phyloP scores from a whole-genome alignment of 2,329 filamentous ascomycete genomes.

The Alternaria infectoria region DNA sequence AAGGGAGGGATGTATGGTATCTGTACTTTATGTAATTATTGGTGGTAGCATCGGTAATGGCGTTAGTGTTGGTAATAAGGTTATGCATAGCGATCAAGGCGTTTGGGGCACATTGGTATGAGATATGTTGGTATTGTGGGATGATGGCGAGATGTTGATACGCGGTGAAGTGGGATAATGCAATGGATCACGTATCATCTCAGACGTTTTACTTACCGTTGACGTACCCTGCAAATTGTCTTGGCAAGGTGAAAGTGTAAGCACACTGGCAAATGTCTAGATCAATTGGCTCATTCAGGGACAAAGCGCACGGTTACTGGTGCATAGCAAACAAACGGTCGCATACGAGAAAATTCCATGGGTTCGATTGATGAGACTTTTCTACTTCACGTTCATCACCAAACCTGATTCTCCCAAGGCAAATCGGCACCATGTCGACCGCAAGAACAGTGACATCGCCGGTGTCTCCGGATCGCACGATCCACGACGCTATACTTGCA shows the following conservation, averaged over 20 bases:
- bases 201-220: not conserved
- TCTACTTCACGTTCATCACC: not conserved
- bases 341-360: not conserved
- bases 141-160: not conserved
- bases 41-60: not conserved
- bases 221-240: not conserved
- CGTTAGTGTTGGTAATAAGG: not conserved
- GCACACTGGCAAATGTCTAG: not conserved
- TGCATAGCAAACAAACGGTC: not conserved
- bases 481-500: too few species aligned
- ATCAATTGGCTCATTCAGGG: not conserved
- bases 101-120: not conserved
- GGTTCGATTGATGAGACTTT: not conserved
- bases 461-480: too few species aligned
- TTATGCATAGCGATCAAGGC: conserved; percentile 8
- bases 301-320: not conserved
- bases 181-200: not conserved
- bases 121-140: not conserved
- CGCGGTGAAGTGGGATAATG: not conserved
- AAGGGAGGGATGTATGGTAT: not conserved
- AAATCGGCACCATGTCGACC: too few species aligned
- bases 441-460: too few species aligned
- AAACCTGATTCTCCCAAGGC: not conserved
- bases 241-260: not conserved
- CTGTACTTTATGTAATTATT: not conserved